Evolutionary conservation across 2,329 filamentous ascomycete species (phyloP).

Genomic region (Cytospora chrysosperma): DNA sequence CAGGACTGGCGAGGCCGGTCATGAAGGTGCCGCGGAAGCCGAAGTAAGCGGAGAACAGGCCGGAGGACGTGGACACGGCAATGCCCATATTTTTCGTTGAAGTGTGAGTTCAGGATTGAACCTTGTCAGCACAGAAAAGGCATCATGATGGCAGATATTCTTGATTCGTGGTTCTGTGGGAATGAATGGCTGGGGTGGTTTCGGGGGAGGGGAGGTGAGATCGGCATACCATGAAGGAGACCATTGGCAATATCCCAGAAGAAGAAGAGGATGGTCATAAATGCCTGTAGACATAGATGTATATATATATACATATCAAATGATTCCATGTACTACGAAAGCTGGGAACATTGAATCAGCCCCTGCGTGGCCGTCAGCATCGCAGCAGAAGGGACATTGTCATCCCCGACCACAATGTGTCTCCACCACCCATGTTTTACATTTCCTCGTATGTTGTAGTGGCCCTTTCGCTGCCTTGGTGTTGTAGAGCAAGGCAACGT

Average conservation of each 20-base stretch:
- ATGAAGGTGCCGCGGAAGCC: slow-evolving; percentile 69
- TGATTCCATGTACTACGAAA: slow-evolving; percentile 25
- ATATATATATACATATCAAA: too few relatives aligned
- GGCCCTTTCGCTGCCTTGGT: not conserved
- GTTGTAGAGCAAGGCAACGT: not conserved
- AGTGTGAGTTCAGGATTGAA: slow-evolving; percentile 48
- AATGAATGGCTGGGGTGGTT: too few relatives aligned
- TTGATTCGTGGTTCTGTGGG: too few relatives aligned
- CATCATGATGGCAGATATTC: too few relatives aligned
- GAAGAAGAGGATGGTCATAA: slow-evolving; percentile 38
- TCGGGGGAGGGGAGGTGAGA: not conserved
- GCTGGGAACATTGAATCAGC: slow-evolving; percentile 35
- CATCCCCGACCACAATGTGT: slow-evolving; percentile 35
- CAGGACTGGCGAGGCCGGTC: slow-evolving; percentile 54
- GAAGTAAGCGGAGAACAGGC: slow-evolving; percentile 53
- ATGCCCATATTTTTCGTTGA: slow-evolving; percentile 47
- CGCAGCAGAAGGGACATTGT: slow-evolving; percentile 34
- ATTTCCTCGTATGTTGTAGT: not conserved
- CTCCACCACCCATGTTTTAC: slow-evolving; percentile 33
- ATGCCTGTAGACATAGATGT: too few relatives aligned
- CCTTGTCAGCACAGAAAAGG: not conserved
- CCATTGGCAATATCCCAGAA: slow-evolving; percentile 40
- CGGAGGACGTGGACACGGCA: slow-evolving; percentile 43
- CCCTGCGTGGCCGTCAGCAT: slow-evolving; percentile 36
- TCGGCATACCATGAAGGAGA: slow-evolving; percentile 32